These are phyloP conservation scores for Candida pini DNA, from an alignment of 805 yeast genomes.

Conservation along the genomic window DNA sequence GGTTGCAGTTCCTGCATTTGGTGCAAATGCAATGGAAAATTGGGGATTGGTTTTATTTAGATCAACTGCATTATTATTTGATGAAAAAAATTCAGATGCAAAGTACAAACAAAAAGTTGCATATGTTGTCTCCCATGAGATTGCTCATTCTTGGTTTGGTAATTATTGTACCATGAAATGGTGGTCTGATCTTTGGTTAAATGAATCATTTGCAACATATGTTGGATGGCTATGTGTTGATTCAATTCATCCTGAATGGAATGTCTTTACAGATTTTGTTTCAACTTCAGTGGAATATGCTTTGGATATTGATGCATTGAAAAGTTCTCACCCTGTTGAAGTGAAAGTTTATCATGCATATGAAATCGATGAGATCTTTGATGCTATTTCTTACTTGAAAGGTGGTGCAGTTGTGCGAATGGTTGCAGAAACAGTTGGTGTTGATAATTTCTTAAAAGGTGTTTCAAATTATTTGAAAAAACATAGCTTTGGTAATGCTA, in stretches of 20 bases:
- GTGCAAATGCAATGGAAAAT: slow-evolving; percentile 89
- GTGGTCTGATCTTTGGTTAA: slow-evolving; percentile 92
- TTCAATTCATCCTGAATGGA: slow-evolving; percentile 74
- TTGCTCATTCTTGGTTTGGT: slow-evolving; percentile 92
- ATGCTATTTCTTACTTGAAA: slow-evolving; percentile 73
- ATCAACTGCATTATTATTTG: slow-evolving; percentile 49
- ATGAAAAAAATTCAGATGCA: slow-evolving; percentile 40
- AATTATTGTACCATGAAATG: slow-evolving; percentile 86
- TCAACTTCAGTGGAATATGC: slow-evolving; percentile 47
- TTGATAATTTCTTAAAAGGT: slow-evolving; percentile 63
- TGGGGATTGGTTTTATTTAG: slow-evolving; percentile 78
- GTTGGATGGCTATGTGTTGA: slow-evolving; percentile 70
- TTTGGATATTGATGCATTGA: slow-evolving; percentile 48
- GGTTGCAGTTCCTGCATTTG: slow-evolving; percentile 71
- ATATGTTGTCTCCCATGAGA: slow-evolving; percentile 78
- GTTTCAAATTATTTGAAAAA: slow-evolving; percentile 62
- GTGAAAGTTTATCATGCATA: slow-evolving; percentile 75
- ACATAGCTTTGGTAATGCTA: slow-evolving; percentile 66
- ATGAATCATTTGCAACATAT: slow-evolving; percentile 89
- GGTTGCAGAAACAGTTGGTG: slow-evolving; percentile 69
- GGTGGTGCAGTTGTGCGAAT: slow-evolving; percentile 76
- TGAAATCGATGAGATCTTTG: slow-evolving; percentile 79
- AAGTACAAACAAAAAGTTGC: slow-evolving; percentile 65
- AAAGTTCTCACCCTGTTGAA: slow-evolving; percentile 74
- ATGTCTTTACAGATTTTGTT: slow-evolving; percentile 55